A percentile compares a stretch with the other conserved stretches of the same genome.
phyloP scores from a whole-genome alignment of 1,284 basidiomycete species.

The Ganoderma boninense region DNA sequence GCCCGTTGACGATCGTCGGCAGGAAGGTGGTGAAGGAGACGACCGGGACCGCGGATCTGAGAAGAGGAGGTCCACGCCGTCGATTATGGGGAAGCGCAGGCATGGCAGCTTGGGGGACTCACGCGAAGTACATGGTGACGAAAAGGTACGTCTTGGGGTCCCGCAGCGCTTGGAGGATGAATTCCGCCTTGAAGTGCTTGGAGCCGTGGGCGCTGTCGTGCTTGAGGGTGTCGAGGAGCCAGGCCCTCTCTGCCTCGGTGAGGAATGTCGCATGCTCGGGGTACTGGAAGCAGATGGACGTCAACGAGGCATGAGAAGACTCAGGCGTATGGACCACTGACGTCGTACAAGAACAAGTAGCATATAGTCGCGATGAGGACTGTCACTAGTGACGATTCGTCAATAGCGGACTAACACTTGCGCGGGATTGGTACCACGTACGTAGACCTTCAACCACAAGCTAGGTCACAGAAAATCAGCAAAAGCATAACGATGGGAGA shows the following conservation, averaged over 20 bases:
- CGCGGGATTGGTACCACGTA: neutral
- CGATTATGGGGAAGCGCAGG: too few species aligned
- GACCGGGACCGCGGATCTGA: conserved; percentile 22
- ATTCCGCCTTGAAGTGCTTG: conserved; percentile 35
- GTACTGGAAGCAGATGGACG: neutral
- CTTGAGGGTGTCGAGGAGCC: conserved; percentile 43
- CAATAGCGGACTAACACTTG: neutral
- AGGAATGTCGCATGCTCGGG: conserved; percentile 36
- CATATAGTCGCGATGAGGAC: conserved; percentile 1
- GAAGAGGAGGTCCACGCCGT: conserved; percentile 59
- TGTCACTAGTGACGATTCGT: neutral
- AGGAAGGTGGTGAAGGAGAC: conserved; percentile 32
- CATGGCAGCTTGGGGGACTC: conserved; percentile 42
- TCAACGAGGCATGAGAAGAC: neutral
- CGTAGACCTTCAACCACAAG: conserved; percentile 12
- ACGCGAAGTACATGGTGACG: conserved; percentile 26
- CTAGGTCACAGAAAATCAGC: neutral
- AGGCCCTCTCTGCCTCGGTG: conserved; percentile 39
- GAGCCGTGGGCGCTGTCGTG: conserved; percentile 29
- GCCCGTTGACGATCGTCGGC: conserved; percentile 42
- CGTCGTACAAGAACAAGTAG: conserved; percentile 17
- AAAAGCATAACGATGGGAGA: neutral
- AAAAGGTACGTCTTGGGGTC: conserved; percentile 54
- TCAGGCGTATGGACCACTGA: neutral
- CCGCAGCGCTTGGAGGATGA: conserved; percentile 35